phyloP scores from a whole-genome alignment of 192 early-diverging fungal species.

The Spinellus fusiger region DNA sequence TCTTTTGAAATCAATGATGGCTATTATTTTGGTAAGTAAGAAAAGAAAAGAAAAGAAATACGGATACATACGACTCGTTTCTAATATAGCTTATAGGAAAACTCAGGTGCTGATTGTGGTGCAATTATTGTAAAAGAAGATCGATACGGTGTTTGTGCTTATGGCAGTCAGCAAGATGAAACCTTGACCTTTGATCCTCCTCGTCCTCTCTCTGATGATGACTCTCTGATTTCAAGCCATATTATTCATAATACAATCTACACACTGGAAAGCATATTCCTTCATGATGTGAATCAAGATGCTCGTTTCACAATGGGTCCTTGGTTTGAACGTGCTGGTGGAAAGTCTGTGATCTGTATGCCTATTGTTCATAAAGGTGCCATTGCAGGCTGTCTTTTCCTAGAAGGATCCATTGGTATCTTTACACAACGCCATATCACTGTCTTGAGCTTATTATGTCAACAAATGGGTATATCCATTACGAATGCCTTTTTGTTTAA shows the following conservation, averaged over 20 bases:
- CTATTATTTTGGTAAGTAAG: conserved; percentile 17
- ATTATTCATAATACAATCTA: conserved; percentile 27
- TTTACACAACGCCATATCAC: conserved; percentile 41
- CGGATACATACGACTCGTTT: not conserved
- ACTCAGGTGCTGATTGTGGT: conserved; percentile 29
- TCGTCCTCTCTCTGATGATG: conserved; percentile 18
- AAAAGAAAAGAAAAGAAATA: no score
- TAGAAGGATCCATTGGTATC: conserved; percentile 34
- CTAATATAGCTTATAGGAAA: conserved; percentile 9
- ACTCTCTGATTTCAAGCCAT: conserved; percentile 22
- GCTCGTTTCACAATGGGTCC: conserved; percentile 25
- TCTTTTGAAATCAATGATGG: conserved; percentile 30
- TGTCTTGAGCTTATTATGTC: conserved; percentile 42
- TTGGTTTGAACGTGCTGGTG: conserved; percentile 29
- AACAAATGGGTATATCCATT: conserved; percentile 47
- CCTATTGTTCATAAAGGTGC: conserved; percentile 42
- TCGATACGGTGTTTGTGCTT: conserved; percentile 23
- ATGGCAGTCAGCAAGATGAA: conserved; percentile 24
- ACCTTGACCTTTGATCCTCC: conserved; percentile 29
- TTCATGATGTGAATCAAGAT: conserved; percentile 24
- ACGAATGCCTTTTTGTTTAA: conserved; percentile 45
- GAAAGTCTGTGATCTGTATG: conserved; percentile 40
- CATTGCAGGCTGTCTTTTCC: conserved; percentile 37
- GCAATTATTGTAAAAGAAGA: conserved; percentile 34
- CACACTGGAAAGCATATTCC: conserved; percentile 22